A percentile compares a stretch with the other conserved stretches of the same genome.
These are phyloP conservation scores for Xylaria nigripes DNA, from an alignment of 495 filamentous ascomycete genomes.

Conservation along the genomic window DNA sequence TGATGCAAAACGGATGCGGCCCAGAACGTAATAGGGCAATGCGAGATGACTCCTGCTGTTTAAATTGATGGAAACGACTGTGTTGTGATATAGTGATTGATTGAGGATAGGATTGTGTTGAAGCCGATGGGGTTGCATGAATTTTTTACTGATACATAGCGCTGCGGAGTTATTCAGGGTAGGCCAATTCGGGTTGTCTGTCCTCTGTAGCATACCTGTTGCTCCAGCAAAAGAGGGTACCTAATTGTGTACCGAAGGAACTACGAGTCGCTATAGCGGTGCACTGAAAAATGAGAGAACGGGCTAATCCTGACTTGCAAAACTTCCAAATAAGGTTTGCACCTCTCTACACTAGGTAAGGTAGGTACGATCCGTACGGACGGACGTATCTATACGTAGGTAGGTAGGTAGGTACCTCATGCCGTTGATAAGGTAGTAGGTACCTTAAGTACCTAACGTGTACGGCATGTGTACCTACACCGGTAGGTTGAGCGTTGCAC, in stretches of 20 bases:
- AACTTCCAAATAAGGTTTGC: no score
- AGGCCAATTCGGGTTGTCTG: slow-evolving; percentile 5
- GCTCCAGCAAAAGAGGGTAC: not conserved
- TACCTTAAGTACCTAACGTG: no score
- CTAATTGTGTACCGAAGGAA: not conserved
- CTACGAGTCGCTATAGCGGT: not conserved
- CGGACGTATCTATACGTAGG: no score
- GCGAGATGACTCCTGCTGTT: slow-evolving; percentile 29
- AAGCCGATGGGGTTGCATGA: slow-evolving; percentile 12
- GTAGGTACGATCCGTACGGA: no score
- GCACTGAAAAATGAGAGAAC: not conserved
- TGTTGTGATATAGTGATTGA: slow-evolving; percentile 42
- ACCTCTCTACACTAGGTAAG: no score
- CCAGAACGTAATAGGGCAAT: slow-evolving; percentile 23
- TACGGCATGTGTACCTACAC: no score
- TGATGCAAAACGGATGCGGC: slow-evolving; percentile 43
- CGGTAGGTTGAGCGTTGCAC: no score
- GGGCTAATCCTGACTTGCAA: not conserved
- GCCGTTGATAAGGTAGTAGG: no score
- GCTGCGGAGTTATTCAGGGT: slow-evolving; percentile 1
- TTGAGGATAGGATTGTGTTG: slow-evolving; percentile 16
- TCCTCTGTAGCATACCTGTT: slow-evolving; percentile 5
- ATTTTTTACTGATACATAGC: slow-evolving; percentile 17
- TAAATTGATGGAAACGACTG: slow-evolving; percentile 45
- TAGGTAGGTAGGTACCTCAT: no score